Conservation (phyloP, 1,139 yeast species). For the Zygoascus hellenicus region DNA sequence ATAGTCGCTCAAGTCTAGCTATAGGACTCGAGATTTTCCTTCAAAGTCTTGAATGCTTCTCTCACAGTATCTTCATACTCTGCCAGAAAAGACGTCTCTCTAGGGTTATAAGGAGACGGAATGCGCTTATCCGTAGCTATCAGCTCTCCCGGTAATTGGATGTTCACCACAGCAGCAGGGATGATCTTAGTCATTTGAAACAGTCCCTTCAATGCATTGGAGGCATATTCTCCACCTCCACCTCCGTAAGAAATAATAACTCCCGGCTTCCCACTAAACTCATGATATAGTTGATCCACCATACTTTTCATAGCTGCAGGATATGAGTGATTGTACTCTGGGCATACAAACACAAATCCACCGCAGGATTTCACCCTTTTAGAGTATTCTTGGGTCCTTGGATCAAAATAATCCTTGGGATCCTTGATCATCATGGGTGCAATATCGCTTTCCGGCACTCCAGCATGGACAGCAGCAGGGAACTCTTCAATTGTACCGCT, state of each 20-base stretch:
- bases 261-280: conserved; percentile 32
- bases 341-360: conserved; percentile 30
- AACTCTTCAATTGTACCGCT: background rate
- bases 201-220: too few species aligned
- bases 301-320: conserved; percentile 35
- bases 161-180: too few species aligned
- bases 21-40: too few species aligned
- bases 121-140: too few species aligned
- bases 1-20: too few species aligned
- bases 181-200: too few species aligned
- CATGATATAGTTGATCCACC: conserved; percentile 30
- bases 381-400: conserved; percentile 23
- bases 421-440: conserved; percentile 1
- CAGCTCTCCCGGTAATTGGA: too few species aligned
- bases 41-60: too few species aligned
- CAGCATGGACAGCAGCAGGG: background rate
- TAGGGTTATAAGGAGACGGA: too few species aligned
- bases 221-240: conserved; percentile 18
- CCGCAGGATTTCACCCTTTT: conserved; percentile 19
- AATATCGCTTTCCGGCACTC: background rate
- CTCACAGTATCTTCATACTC: too few species aligned
- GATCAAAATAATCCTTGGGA: conserved; percentile 16
- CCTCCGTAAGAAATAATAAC: conserved; percentile 32
- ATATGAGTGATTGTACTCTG: conserved; percentile 34
- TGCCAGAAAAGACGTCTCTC: too few species aligned